These are phyloP conservation scores for Diaporthe velutina DNA, from an alignment of 2,329 filamentous ascomycete species.

Conservation along the genomic window DNA sequence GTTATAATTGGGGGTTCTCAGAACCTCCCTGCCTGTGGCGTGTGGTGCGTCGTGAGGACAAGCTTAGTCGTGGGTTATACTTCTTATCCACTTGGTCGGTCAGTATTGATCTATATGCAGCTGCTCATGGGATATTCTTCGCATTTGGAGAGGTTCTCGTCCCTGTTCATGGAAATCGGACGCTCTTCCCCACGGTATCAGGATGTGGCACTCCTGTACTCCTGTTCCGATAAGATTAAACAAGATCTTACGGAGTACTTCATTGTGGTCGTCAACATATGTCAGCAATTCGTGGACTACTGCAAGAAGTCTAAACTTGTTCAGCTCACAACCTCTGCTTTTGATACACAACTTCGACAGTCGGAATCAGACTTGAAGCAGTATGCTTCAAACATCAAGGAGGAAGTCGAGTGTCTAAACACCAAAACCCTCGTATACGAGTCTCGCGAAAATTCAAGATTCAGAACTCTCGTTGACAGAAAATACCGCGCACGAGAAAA, in stretches of 20 bases:
- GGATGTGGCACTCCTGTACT: neutral
- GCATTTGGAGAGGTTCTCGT: neutral
- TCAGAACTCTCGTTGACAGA: neutral
- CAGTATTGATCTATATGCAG: neutral
- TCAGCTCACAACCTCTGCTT: neutral
- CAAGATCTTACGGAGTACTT: neutral
- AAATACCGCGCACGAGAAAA: neutral
- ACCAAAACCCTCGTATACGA: neutral
- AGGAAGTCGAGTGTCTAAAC: neutral
- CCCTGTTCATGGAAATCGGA: neutral
- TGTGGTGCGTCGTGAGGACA: neutral
- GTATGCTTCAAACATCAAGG: neutral
- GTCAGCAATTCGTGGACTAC: neutral
- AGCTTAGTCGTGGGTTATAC: neutral
- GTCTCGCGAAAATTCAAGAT: neutral
- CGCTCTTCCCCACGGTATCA: neutral
- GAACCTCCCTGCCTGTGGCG: neutral
- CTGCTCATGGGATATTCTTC: neutral
- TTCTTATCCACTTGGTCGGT: neutral
- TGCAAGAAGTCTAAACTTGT: neutral
- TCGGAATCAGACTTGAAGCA: neutral
- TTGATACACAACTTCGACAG: neutral
- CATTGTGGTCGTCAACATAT: neutral
- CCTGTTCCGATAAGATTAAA: neutral
- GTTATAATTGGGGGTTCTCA: neutral